Evolutionary conservation across 106 monocot genomes (phyloP).

Genomic region (Posidonia australis): DNA sequence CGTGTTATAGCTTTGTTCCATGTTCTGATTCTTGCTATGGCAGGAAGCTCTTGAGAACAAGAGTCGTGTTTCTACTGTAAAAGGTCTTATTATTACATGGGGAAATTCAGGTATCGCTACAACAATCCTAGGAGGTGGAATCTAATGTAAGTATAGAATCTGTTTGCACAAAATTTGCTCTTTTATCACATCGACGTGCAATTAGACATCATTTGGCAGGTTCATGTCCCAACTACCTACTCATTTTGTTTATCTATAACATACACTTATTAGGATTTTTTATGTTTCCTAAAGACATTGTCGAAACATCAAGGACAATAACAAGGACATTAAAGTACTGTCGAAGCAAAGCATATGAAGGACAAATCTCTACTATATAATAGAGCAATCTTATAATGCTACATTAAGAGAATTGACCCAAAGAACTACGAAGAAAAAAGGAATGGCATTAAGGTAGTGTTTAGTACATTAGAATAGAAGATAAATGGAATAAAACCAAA

Average conservation of each 20-base stretch:
- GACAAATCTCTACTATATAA: slow-evolving; percentile 87
- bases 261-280: no score
- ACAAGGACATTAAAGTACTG: slow-evolving; percentile 70
- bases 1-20: not conserved
- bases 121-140: slow-evolving; percentile 73
- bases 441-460: no score
- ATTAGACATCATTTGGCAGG: no score
- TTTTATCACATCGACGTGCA: not conserved
- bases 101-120: slow-evolving; percentile 70
- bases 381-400: slow-evolving; percentile 43
- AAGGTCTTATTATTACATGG: slow-evolving; percentile 82
- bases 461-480: no score
- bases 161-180: slow-evolving; percentile 17
- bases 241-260: no score
- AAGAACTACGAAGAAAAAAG: slow-evolving; percentile 11
- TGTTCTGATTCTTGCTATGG: not conserved
- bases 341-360: slow-evolving; percentile 74
- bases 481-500: no score
- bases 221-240: no score
- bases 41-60: slow-evolving; percentile 96
- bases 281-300: slow-evolving; percentile 57
- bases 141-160: slow-evolving; percentile 85
- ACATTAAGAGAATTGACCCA: slow-evolving; percentile 57
- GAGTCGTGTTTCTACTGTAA: slow-evolving; percentile 61
- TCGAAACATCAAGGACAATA: no score